These are phyloP conservation scores for Cryphonectria parasitica DNA, from an alignment of 2,329 filamentous ascomycete genomes.

Conservation along the genomic window DNA sequence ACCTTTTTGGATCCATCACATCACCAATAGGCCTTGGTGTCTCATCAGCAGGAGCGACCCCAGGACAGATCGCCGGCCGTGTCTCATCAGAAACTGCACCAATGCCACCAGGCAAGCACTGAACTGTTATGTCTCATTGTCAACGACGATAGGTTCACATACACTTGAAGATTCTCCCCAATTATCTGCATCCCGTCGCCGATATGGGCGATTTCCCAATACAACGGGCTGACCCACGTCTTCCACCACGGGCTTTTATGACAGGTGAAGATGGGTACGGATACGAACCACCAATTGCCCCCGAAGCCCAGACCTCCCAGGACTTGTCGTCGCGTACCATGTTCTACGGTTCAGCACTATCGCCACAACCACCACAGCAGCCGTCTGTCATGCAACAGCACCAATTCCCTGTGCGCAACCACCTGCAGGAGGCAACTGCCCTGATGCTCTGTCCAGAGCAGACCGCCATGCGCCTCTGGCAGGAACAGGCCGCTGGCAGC, in stretches of 20 bases:
- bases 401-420: not conserved
- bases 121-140: not conserved
- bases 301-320: no score
- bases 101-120: not conserved
- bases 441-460: not conserved
- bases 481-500: not conserved
- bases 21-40: not conserved
- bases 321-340: no score
- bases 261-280: not conserved
- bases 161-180: no score
- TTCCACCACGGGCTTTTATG: not conserved
- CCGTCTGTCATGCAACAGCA: not conserved
- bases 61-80: not conserved
- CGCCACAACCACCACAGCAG: no score
- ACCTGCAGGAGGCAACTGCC: not conserved
- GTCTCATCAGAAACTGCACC: not conserved
- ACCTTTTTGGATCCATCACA: no score
- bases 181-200: not conserved
- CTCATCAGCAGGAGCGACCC: not conserved
- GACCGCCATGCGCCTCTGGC: not conserved
- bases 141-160: no score
- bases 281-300: no score
- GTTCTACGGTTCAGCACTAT: no score
- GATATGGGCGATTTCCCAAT: not conserved
- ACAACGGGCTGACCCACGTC: no score